Base-by-base conservation (phyloP, 2,329 filamentous ascomycete species). In the Ophiostoma sp. region DNA sequence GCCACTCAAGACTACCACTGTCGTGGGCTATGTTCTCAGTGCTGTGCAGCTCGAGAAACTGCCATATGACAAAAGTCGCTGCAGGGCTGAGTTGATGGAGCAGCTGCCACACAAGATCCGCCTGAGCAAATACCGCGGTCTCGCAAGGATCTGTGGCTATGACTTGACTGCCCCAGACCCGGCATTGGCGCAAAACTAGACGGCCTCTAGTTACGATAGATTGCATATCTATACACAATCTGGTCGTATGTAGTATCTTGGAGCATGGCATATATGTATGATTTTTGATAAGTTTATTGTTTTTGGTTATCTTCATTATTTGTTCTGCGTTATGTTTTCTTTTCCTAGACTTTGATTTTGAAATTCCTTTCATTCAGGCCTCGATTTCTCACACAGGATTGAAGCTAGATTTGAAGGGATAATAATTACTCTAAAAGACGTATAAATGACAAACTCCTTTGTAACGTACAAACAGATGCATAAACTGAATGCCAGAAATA, bases 1-100 rank as follows among this genome's bases (percentile, higher is more conserved):
- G 14, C 87, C 89, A 2, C 75, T 91, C 2, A 79, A 83, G 70
- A 78, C 76, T 0, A 76, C 73, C 14, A 90, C 87, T 0, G 85
- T 90, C 1, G 78, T 81, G 1, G 76, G 74, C 0, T 89, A 90
- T 72, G 84, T 92, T 8, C 75, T 89, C 1, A 79, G 84, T 8
- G 83, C 83, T 0, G 77, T 91, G 38, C 76, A 78, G 64, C 62
- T 76, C 5, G 86, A 87, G 72, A 78, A 77, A 14, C 73, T 89
- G 12, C 80, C 82, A 0, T 86, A 80, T 71, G 79, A 84, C 12
- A 78, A 74, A 62, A 72, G 75, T 5, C 79, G 84, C 62, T 71
- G 88, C 41, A 77, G 75, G 38, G 70, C 73, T 0, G 81, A 85
- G 66, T 75, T 87, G 4, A 72, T 85, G 27, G 69, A 73, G 3